Conservation (phyloP, 495 filamentous ascomycete genomes). For the Mytilinidion resinicola region DNA sequence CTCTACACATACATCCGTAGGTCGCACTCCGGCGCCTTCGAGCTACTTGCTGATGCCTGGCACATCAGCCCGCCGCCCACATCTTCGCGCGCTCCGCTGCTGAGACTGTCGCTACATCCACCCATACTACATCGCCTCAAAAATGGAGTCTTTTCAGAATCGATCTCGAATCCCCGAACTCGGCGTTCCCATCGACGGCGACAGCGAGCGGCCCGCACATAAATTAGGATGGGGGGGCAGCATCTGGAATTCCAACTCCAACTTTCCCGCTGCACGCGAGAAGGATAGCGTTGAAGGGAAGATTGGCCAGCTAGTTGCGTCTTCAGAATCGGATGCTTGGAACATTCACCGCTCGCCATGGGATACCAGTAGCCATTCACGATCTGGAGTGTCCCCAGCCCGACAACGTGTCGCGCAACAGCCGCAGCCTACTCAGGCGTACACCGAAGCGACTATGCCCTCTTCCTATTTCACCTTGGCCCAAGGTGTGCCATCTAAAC, state of each 20-base stretch:
- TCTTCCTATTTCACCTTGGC: too few relatives aligned
- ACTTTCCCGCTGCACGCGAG: constrained; percentile 34
- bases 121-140: too few relatives aligned
- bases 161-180: constrained; percentile 17
- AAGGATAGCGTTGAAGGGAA: constrained; percentile 46
- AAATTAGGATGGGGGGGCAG: constrained; percentile 45
- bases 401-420: constrained; percentile 43
- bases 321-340: constrained; percentile 60
- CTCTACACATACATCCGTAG: too few relatives aligned
- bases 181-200: constrained; percentile 8
- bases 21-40: too few relatives aligned
- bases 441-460: constrained; percentile 8
- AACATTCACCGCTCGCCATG: constrained; percentile 47
- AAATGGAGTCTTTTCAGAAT: constrained; percentile 2
- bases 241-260: constrained; percentile 60
- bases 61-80: too few relatives aligned
- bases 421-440: constrained; percentile 19
- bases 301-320: constrained; percentile 57
- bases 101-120: too few relatives aligned
- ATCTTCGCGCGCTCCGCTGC: too few relatives aligned
- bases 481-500: constrained; percentile 13
- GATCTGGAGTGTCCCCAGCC: constrained; percentile 47
- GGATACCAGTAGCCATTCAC: constrained; percentile 46
- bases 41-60: too few relatives aligned
- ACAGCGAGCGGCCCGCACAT: constrained; percentile 25